Evolutionary conservation across 768 basidiomycete genomes (phyloP).

Genomic region (Hericium coralloides): DNA sequence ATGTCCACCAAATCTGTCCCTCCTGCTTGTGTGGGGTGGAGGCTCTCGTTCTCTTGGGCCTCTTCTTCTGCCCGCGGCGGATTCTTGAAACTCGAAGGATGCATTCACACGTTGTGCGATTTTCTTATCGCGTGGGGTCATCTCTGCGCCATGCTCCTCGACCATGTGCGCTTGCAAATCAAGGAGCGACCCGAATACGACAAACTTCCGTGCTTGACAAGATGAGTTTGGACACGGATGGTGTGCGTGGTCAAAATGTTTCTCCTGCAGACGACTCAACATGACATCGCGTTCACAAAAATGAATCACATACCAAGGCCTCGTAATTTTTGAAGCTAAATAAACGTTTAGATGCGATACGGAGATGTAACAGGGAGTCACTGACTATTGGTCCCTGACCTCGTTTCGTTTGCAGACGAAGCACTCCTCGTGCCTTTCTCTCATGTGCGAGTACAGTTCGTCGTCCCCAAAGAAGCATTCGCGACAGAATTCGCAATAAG

Average conservation of each 20-base stretch:
- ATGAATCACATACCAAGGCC: slow-evolving; percentile 42
- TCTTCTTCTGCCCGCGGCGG: slow-evolving; percentile 36
- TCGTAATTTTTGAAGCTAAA: slow-evolving; percentile 71
- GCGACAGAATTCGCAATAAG: slow-evolving; percentile 82
- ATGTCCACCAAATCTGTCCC: slow-evolving; percentile 54
- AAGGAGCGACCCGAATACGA: slow-evolving; percentile 81
- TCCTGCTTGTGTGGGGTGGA: slow-evolving; percentile 36
- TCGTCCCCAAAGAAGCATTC: slow-evolving; percentile 92
- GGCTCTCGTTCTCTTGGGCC: slow-evolving; percentile 46
- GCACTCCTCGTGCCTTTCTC: slow-evolving; percentile 92
- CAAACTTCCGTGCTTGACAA: slow-evolving; percentile 86
- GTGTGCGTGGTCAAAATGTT: slow-evolving; percentile 69
- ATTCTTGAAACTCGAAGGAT: slow-evolving; percentile 60
- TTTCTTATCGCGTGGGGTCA: slow-evolving; percentile 60
- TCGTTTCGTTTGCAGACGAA: slow-evolving; percentile 87
- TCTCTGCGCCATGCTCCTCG: slow-evolving; percentile 67
- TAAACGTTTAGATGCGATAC: not conserved
- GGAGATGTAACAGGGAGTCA: slow-evolving; percentile 12
- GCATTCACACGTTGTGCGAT: slow-evolving; percentile 61
- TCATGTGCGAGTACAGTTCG: slow-evolving; percentile 89
- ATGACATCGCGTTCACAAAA: not conserved
- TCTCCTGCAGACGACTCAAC: slow-evolving; percentile 37
- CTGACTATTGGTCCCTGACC: slow-evolving; percentile 79
- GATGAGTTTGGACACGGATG: slow-evolving; percentile 63
- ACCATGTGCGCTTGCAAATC: slow-evolving; percentile 92